Percentiles rank a stretch among this genome's conserved stretches.
These are phyloP conservation scores for Lyophyllum semitale DNA, from an alignment of 768 basidiomycete species.

Conservation along the genomic window DNA sequence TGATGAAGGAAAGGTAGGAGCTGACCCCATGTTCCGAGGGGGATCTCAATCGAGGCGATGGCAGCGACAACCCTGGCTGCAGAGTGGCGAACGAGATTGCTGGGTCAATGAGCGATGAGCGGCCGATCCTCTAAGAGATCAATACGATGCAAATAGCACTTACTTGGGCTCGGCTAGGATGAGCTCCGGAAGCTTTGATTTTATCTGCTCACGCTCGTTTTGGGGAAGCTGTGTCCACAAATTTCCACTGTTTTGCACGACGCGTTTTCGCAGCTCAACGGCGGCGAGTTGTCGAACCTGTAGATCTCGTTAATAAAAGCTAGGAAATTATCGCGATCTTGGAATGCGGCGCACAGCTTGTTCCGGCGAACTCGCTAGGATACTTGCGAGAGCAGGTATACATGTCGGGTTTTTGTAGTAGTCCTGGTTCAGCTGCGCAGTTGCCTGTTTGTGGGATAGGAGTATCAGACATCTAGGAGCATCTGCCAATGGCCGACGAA, in stretches of 20 bases:
- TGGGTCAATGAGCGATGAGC: conserved; percentile 32
- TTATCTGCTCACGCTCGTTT: conserved; percentile 79
- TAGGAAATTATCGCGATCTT: conserved; percentile 6
- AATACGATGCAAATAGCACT: conserved; percentile 25
- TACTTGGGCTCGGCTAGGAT: conserved; percentile 80
- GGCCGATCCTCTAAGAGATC: conserved; percentile 10
- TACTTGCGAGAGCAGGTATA: conserved; percentile 87
- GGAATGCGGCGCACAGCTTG: conserved; percentile 59
- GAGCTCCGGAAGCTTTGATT: conserved; percentile 76
- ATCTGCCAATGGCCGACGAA: not conserved
- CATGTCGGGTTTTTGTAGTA: conserved; percentile 92
- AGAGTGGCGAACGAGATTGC: conserved; percentile 90
- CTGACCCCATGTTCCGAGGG: conserved; percentile 76
- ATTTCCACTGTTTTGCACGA: conserved; percentile 74
- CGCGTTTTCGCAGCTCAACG: conserved; percentile 94
- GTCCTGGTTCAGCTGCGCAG: conserved; percentile 85
- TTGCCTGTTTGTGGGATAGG: conserved; percentile 59
- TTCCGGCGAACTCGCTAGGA: conserved; percentile 85
- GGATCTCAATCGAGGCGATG: conserved; percentile 87
- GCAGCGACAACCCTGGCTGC: conserved; percentile 91
- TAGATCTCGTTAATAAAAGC: conserved; percentile 2
- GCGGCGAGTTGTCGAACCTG: conserved; percentile 97
- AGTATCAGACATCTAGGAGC: conserved; percentile 1
- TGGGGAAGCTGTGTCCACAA: conserved; percentile 77
- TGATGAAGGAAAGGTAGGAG: conserved; percentile 87